Percentiles rank a stretch among this genome's conserved stretches.
Conservation (phyloP, 306 rosid genomes). For the Begonia masoniana region DNA sequence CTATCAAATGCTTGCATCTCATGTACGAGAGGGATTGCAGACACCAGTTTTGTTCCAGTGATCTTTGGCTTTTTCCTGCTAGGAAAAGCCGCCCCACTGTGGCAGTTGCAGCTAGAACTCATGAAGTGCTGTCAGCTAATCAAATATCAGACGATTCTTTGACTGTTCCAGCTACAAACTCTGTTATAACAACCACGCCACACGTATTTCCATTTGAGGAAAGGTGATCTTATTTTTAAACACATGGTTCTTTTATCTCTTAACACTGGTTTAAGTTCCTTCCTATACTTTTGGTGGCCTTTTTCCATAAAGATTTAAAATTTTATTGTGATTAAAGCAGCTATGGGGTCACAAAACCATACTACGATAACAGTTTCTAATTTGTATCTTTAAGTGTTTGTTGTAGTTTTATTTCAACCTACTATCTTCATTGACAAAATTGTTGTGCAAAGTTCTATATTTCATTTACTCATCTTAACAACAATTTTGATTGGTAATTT, state of each 20-base stretch:
- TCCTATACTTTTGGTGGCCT: slow-evolving; percentile 5
- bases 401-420: too few species aligned
- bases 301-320: background rate
- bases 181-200: slow-evolving; percentile 68
- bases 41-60: slow-evolving; percentile 82
- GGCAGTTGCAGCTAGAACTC: slow-evolving; percentile 90
- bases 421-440: too few species aligned
- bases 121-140: slow-evolving; percentile 56
- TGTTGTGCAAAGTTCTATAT: too few species aligned
- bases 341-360: too few species aligned
- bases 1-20: slow-evolving; percentile 88
- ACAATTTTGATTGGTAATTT: too few species aligned
- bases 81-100: slow-evolving; percentile 72
- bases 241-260: slow-evolving; percentile 6
- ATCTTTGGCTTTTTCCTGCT: slow-evolving; percentile 92
- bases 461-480: too few species aligned
- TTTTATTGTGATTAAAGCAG: too few species aligned
- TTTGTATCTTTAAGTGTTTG: too few species aligned
- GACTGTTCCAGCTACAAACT: slow-evolving; percentile 31
- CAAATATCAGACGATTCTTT: slow-evolving; percentile 46
- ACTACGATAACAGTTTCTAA: too few species aligned
- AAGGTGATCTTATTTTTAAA: slow-evolving; percentile 35
- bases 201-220: slow-evolving; percentile 94
- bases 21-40: slow-evolving; percentile 98
- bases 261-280: background rate